Evolutionary conservation across 345 rosid genomes (phyloP).

Genomic region (Raphanus sativus): DNA sequence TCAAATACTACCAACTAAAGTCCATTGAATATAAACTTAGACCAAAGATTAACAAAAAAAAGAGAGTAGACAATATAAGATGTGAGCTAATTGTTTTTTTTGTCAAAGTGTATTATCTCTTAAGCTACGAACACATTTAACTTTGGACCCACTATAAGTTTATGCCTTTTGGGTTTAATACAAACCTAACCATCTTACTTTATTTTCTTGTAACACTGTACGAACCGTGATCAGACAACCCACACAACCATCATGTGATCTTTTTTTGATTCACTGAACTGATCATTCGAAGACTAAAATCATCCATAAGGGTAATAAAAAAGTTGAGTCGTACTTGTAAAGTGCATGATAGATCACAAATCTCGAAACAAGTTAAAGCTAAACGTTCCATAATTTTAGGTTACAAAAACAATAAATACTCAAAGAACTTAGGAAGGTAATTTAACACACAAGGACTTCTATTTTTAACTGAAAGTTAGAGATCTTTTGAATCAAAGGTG

Average conservation of each 20-base stretch:
- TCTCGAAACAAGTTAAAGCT: constrained; percentile 1
- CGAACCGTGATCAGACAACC: constrained; percentile 28
- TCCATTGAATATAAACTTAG: background rate
- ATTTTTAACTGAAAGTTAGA: background rate
- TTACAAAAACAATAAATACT: constrained; percentile 22
- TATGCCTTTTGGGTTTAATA: constrained; percentile 15
- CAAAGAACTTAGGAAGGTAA: constrained; percentile 7
- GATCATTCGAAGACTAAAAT: constrained; percentile 8
- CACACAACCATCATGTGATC: constrained; percentile 35
- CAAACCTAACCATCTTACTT: constrained; percentile 34
- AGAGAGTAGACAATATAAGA: background rate
- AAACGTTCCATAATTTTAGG: constrained; percentile 26
- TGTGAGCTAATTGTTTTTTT: background rate
- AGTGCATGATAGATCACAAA: background rate
- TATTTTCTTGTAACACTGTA: constrained; percentile 7
- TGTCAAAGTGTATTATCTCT: background rate
- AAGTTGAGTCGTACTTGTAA: constrained; percentile 3
- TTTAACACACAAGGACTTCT: constrained; percentile 2
- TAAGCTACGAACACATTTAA: constrained; percentile 18
- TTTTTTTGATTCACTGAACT: constrained; percentile 19
- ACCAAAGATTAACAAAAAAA: background rate
- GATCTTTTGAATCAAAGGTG: constrained; percentile 6
- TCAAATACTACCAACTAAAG: constrained; percentile 20
- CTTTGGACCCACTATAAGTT: constrained; percentile 27
- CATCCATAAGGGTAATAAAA: constrained; percentile 14